A percentile compares a stretch with the other conserved stretches of the same genome.
Conservation (phyloP, 805 yeast genomes). For the Kodamaea nitidulidarum region DNA sequence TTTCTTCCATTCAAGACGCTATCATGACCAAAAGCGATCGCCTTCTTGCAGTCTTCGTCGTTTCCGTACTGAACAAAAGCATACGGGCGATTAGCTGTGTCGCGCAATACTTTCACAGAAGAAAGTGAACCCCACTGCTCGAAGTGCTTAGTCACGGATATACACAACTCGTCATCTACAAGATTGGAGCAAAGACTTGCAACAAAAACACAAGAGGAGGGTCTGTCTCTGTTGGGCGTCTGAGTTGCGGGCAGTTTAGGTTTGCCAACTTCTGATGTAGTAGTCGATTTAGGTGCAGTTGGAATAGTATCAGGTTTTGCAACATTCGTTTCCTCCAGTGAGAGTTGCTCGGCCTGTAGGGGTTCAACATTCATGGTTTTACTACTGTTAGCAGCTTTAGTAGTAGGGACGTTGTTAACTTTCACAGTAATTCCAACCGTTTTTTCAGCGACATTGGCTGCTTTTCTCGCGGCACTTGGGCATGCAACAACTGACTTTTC, state of each 20-base stretch:
- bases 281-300: no score
- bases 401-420: slow-evolving; percentile 1
- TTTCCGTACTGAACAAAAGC: slow-evolving; percentile 85
- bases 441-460: neutral
- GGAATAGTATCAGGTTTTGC: no score
- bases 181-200: slow-evolving; percentile 68
- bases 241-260: neutral
- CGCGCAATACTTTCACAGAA: slow-evolving; percentile 78
- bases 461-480: no score
- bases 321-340: no score
- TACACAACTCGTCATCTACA: slow-evolving; percentile 67
- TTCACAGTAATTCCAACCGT: neutral
- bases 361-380: neutral
- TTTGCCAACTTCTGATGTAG: neutral
- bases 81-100: slow-evolving; percentile 77
- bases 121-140: slow-evolving; percentile 65
- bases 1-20: slow-evolving; percentile 67
- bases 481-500: no score
- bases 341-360: no score
- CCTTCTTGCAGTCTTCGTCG: slow-evolving; percentile 65
- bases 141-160: slow-evolving; percentile 67
- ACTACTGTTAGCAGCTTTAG: neutral
- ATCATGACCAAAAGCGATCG: slow-evolving; percentile 66
- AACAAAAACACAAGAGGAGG: slow-evolving; percentile 85
- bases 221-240: slow-evolving; percentile 46